Percentiles rank a stretch among this genome's conserved stretches.
These are phyloP conservation scores for Tilletia caries DNA, from an alignment of 1,284 basidiomycete species.

Conservation along the genomic window DNA sequence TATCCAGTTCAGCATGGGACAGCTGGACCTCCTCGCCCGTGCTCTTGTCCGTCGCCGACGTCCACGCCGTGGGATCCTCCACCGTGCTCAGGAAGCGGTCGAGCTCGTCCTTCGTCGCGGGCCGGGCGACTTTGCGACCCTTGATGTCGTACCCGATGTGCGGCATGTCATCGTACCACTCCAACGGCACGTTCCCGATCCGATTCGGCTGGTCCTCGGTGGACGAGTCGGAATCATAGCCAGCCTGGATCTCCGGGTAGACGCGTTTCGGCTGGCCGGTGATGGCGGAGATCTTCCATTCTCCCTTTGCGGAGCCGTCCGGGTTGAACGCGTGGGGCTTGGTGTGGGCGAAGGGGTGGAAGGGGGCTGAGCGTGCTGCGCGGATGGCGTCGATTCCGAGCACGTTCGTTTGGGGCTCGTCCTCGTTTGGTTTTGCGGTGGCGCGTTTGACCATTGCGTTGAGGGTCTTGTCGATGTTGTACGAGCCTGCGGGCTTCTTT, in stretches of 20 bases:
- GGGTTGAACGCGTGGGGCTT: slow-evolving; percentile 22
- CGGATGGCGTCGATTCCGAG: slow-evolving; percentile 45
- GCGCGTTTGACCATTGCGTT: slow-evolving; percentile 47
- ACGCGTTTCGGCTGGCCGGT: slow-evolving; percentile 84
- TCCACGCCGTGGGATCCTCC: slow-evolving; percentile 90
- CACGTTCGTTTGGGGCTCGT: slow-evolving; percentile 38
- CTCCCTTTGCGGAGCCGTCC: slow-evolving; percentile 52
- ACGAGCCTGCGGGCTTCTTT: not conserved
- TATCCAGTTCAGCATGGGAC: slow-evolving; percentile 85
- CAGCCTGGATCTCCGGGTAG: slow-evolving; percentile 87
- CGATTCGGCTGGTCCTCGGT: slow-evolving; percentile 94
- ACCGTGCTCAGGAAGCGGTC: slow-evolving; percentile 94
- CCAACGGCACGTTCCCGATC: slow-evolving; percentile 89
- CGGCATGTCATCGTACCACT: slow-evolving; percentile 99
- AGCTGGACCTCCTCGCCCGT: slow-evolving; percentile 81
- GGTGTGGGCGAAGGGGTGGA: slow-evolving; percentile 4
- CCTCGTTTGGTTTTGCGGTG: slow-evolving; percentile 55
- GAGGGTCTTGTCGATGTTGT: slow-evolving; percentile 32
- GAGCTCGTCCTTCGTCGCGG: slow-evolving; percentile 91
- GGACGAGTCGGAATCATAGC: slow-evolving; percentile 93
- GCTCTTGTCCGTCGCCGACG: slow-evolving; percentile 85
- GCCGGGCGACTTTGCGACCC: slow-evolving; percentile 88
- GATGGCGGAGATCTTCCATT: slow-evolving; percentile 67
- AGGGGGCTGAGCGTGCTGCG: slow-evolving; percentile 16
- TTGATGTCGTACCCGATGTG: slow-evolving; percentile 96